Evolutionary conservation across 495 filamentous ascomycete genomes (phyloP).

Genomic region (Lophiostoma macrostomum): DNA sequence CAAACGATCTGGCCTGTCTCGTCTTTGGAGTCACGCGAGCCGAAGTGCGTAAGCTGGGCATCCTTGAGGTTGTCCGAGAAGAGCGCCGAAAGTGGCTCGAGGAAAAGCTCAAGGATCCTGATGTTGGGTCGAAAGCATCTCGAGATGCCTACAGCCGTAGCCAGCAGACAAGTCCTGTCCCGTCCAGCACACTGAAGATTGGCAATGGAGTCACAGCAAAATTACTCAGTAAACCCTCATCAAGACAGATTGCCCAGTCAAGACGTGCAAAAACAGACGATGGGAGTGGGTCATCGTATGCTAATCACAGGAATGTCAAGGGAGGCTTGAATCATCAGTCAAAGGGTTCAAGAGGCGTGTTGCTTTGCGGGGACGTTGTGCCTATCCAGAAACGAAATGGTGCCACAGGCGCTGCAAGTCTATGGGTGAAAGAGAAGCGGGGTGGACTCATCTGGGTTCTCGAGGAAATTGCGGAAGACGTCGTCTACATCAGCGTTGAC

Average conservation of each 20-base stretch:
- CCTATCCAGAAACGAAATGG: slow-evolving; percentile 96
- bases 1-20: slow-evolving; percentile 95
- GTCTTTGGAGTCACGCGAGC: slow-evolving; percentile 93
- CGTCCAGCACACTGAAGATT: slow-evolving; percentile 54
- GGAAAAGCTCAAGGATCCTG: slow-evolving; percentile 66
- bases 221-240: slow-evolving; percentile 82
- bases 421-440: slow-evolving; percentile 97
- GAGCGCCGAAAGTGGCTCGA: slow-evolving; percentile 89
- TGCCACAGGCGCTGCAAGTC: slow-evolving; percentile 80
- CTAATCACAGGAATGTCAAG: slow-evolving; percentile 44
- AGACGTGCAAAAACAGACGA: slow-evolving; percentile 68
- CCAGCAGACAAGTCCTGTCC: slow-evolving; percentile 44
- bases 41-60: slow-evolving; percentile 91
- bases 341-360: slow-evolving; percentile 81
- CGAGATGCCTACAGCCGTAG: slow-evolving; percentile 47
- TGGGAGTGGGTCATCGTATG: slow-evolving; percentile 63
- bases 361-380: slow-evolving; percentile 95
- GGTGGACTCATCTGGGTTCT: slow-evolving; percentile 95
- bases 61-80: slow-evolving; percentile 87
- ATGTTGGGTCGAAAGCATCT: slow-evolving; percentile 46
- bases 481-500: slow-evolving; percentile 69
- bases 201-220: slow-evolving; percentile 82
- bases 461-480: slow-evolving; percentile 95
- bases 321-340: slow-evolving; percentile 50
- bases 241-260: slow-evolving; percentile 56